Evolutionary conservation across 2,329 filamentous ascomycete species (phyloP), one percentile per base, ranked within the genome.

Genomic region (Colletotrichum cordylinicola): DNA sequence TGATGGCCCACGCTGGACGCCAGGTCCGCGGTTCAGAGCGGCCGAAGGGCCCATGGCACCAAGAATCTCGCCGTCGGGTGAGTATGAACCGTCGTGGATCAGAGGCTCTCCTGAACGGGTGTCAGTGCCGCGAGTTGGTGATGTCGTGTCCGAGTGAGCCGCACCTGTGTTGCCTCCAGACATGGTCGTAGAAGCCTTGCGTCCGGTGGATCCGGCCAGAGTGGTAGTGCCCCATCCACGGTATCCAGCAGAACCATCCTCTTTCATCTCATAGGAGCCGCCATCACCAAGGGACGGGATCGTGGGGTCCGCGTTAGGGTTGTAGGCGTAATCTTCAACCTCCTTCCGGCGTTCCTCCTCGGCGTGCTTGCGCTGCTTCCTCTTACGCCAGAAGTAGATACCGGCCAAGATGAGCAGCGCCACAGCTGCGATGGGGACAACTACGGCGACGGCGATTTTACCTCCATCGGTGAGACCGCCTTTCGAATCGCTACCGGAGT

Each of bases 301-400:
- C 1, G 94, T 95, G 1, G 96, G 95, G 82, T 98, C 96, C 76
- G 96, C 93, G 85, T 98, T 98, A n/a, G 97, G 97, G 84, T 98
- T 98, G 88, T 96, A 98, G 37, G 94, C 94, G 83, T 98, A 98
- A 82, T 98, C 97, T 84, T 98, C 96, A 13, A 98, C 96, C 85
- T 99, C 97, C 87, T 98, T 98, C 78, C 96, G 92, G 67, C 97
- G 92, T 80, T 96, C 92, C 83, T 98, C 97, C 82, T 97, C 95
- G 16, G 94, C 94, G 78, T 92, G 92, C 88, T 95, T 97, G 78
- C 93, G 92, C 81, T 94, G 93, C 87, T 98, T 98, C 78, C 96
- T 94, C 87, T 93, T 96, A 82, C 95, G 93, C 95, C 96, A 99
- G 82, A 96, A 92, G 84, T 94, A 96, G 33, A 98, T 88, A 8